These are phyloP conservation scores for Botrytis tulipae DNA, from an alignment of 2,329 filamentous ascomycete species.

Conservation along the genomic window DNA sequence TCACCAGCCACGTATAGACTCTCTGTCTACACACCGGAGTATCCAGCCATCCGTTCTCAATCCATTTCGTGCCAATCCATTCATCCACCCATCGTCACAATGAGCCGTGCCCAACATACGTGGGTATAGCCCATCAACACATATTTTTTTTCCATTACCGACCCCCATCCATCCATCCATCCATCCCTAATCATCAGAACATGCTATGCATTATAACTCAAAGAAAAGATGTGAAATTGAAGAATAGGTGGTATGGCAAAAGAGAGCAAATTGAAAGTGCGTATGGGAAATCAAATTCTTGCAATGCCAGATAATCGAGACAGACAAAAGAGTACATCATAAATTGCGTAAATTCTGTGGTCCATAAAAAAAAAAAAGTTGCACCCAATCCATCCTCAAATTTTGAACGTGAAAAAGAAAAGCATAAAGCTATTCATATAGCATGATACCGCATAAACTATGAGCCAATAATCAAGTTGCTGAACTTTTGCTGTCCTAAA, in stretches of 20 bases:
- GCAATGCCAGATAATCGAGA: slow-evolving; percentile 12
- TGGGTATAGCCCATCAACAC: neutral
- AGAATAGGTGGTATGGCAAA: slow-evolving; percentile 1
- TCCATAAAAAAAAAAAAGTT: slow-evolving; percentile 16
- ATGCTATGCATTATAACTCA: slow-evolving; percentile 15
- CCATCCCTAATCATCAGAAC: slow-evolving; percentile 5
- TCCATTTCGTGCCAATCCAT: neutral
- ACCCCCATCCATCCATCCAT: slow-evolving; percentile 7
- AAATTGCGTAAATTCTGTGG: slow-evolving; percentile 18
- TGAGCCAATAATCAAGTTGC: slow-evolving; percentile 18
- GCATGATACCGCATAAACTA: slow-evolving; percentile 16
- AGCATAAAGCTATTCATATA: slow-evolving; percentile 14
- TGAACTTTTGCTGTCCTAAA: slow-evolving; percentile 21
- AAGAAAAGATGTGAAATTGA: slow-evolving; percentile 6
- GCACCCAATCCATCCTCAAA: slow-evolving; percentile 18
- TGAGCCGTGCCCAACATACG: neutral
- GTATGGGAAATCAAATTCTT: slow-evolving; percentile 6
- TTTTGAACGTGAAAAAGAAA: slow-evolving; percentile 16
- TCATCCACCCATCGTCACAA: neutral
- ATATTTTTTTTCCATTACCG: slow-evolving; percentile 6
- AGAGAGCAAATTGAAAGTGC: neutral
- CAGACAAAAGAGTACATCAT: slow-evolving; percentile 17
- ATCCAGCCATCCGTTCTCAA: neutral
- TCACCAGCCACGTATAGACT: neutral
- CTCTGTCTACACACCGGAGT: slow-evolving; percentile 9